Base-by-base conservation (phyloP, 2,329 filamentous ascomycete genomes). In the Fusarium floridanum region DNA sequence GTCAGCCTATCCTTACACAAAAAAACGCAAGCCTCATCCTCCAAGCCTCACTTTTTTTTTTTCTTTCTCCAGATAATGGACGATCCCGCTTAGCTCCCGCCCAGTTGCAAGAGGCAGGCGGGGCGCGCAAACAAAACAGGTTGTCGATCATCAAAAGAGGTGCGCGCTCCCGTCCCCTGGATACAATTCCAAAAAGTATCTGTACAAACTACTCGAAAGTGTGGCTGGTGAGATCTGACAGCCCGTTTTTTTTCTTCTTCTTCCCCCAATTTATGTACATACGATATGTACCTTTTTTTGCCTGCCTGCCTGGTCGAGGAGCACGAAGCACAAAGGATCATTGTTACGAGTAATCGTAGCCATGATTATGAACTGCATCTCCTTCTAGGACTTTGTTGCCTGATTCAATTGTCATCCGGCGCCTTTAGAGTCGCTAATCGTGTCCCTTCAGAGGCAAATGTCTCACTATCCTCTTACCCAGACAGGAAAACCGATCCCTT, bases 151-250 rank as follows among this genome's bases (percentile, higher is more conserved):
- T 34, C 50, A 56, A 56, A 22, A 27, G 17, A 39, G 37, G 34
- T n/a, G 56, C 22, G 37, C 36, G 37, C 39, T 74, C 71, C 71
- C 71, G 67, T 64, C 63, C 41, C 29, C 53, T 59, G 53, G 53
- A 43, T 53, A 29, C 27, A 29, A 29, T 8, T 29, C 27, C 16
- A 29, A 53, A 29, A 53, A 32, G 48, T 53, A 53, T 53, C 48
- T 53, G 48, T 53, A 53, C 48, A 53, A 7, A 24, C 24, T 24
- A 24, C 24, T 24, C 24, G 24, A 24, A 65, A 64, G 69, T 74
- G 71, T 74, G 71, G 71, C 71, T 74, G 71, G 61, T 72, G 64
- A 69, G 71, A 74, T 74, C 67, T 74, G 68, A 62, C 67, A 61
- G 62, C 22, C 43, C 43, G 22, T 24, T 22, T 48, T 24, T 29